phyloP scores from a whole-genome alignment of 768 basidiomycete species.

The Psilocybe tampanensis region DNA sequence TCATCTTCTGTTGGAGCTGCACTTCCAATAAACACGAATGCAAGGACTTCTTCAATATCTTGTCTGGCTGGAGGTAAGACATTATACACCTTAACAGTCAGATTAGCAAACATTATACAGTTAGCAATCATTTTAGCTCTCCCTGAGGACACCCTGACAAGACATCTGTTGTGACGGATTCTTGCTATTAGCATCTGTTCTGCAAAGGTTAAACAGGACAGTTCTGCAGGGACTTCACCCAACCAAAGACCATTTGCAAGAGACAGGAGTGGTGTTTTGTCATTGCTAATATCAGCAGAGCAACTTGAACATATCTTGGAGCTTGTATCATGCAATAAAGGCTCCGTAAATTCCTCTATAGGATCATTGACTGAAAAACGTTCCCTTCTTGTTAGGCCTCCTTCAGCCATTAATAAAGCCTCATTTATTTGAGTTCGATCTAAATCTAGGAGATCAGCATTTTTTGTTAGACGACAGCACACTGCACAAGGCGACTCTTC shows the following conservation, averaged over 20 bases:
- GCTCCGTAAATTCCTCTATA: too few species aligned
- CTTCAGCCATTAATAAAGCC: too few species aligned
- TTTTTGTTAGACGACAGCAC: too few species aligned
- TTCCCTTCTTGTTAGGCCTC: too few species aligned
- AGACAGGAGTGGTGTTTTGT: constrained; percentile 23
- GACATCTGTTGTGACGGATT: constrained; percentile 30
- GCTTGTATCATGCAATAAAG: too few species aligned
- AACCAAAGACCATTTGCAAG: constrained; percentile 40
- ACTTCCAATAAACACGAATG: constrained; percentile 13
- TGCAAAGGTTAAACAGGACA: constrained; percentile 26
- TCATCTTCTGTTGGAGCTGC: too few species aligned
- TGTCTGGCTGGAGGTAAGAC: constrained; percentile 29
- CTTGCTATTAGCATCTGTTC: too few species aligned
- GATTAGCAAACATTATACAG: constrained; percentile 32
- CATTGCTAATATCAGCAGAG: not conserved
- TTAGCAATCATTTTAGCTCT: too few species aligned
- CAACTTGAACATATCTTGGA: constrained; percentile 24
- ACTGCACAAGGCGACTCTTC: too few species aligned
- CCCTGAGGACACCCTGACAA: constrained; percentile 31
- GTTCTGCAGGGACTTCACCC: constrained; percentile 30
- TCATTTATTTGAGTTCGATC: too few species aligned
- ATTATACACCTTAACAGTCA: constrained; percentile 31
- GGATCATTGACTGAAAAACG: too few species aligned
- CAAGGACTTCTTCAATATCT: constrained; percentile 28
- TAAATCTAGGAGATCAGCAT: too few species aligned